Conservation (phyloP, 2,329 filamentous ascomycete species). For the Phoma sp. region DNA sequence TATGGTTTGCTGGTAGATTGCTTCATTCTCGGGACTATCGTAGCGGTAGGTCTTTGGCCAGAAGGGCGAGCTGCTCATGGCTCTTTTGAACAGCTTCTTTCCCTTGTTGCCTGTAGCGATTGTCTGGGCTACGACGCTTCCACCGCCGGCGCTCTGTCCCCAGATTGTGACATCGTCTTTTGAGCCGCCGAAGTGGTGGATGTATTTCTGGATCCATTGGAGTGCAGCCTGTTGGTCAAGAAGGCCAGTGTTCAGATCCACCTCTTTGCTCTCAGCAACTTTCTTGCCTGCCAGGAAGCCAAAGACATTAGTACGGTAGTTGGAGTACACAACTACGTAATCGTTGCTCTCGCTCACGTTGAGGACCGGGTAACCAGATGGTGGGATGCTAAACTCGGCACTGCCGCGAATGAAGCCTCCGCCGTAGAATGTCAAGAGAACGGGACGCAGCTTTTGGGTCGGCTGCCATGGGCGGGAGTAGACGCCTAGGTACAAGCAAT, state of each 20-base stretch:
- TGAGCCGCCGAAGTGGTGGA: slow-evolving; percentile 63
- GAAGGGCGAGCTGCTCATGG: slow-evolving; percentile 62
- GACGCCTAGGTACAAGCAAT: slow-evolving; percentile 68
- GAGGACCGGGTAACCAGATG: slow-evolving; percentile 64
- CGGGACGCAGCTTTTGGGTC: slow-evolving; percentile 57
- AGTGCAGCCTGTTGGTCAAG: slow-evolving; percentile 62
- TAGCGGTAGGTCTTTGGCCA: slow-evolving; percentile 67
- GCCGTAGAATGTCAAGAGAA: slow-evolving; percentile 68
- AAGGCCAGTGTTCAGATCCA: slow-evolving; percentile 61
- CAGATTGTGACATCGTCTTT: slow-evolving; percentile 60
- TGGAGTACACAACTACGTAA: slow-evolving; percentile 60
- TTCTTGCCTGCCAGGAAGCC: slow-evolving; percentile 62
- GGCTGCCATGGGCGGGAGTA: slow-evolving; percentile 65
- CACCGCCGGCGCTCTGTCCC: slow-evolving; percentile 65
- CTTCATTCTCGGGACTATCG: slow-evolving; percentile 60
- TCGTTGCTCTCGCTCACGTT: slow-evolving; percentile 62
- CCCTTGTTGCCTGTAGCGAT: slow-evolving; percentile 57
- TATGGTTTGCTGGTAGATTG: slow-evolving; percentile 58
- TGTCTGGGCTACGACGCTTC: slow-evolving; percentile 61
- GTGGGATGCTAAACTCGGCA: slow-evolving; percentile 63
- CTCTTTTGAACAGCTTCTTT: slow-evolving; percentile 58
- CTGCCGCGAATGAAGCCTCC: slow-evolving; percentile 68
- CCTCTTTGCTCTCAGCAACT: slow-evolving; percentile 54
- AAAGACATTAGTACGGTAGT: slow-evolving; percentile 66
- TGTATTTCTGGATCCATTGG: slow-evolving; percentile 62